Evolutionary conservation across 306 rosid species (phyloP), one percentile per base, ranked within the genome.

Genomic region (Lagenaria siceraria): DNA sequence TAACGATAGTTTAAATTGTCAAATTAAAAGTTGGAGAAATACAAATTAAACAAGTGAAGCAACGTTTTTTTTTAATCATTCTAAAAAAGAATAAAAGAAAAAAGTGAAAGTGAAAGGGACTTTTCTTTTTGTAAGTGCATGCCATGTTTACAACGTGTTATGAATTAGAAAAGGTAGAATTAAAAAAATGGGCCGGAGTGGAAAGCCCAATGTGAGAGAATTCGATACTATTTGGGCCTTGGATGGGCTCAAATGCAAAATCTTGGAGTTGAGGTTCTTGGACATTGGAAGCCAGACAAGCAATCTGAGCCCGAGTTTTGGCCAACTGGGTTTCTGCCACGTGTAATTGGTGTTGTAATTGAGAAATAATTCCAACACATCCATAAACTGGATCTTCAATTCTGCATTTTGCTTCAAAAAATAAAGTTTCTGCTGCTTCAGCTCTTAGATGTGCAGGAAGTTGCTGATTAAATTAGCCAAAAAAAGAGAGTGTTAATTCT

Each of bases 371-470:
- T 17, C 88, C 83, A 59, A 81, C 97, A 78, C 92, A 87, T 0
- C 97, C 97, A 74, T 92, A 92, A 56, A 92, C 85, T 9, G 91
- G 94, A 25, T 95, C 90, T 80, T 86, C 79, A 59, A 85, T 83
- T 75, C 93, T 83, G 54, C 86, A 84, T 43, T 83, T 76, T 35
- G 96, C 96, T 79, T 95, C 93, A 58, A 72, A 88, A 71, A 82
- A 78, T 58, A 90, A 40, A 14, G 87, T 54, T n/a, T 90, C 78
- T 19, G 86, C 93, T 42, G 97, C 86, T 78, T 83, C 73, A 54
- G 75, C 88, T 69, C 96, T 24, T n/a, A 84, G 31, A 80, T 86
- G 56, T 0, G 27, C 2, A 7, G 94, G 87, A n/a, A 89, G 53
- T 85, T 89, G 83, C 90, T 90, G 83, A 19, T 77, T 46, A 29